Evolutionary conservation across 441 rosid species (phyloP).

Genomic region (Erodium moschatum): DNA sequence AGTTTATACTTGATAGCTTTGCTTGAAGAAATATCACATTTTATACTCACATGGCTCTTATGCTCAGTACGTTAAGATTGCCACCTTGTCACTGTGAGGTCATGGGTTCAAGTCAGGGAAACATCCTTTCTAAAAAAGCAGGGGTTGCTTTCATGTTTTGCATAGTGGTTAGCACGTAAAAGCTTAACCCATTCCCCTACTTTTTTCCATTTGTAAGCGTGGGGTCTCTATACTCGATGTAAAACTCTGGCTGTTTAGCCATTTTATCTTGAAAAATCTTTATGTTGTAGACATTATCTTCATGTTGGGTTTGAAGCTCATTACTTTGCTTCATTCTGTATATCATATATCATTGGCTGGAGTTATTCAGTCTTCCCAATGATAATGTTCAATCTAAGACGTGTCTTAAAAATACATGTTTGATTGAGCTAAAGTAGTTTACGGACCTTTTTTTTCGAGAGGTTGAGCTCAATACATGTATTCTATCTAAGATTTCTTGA

Average conservation of each 20-base stretch:
- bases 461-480: too few relatives aligned
- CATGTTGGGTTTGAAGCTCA: not conserved
- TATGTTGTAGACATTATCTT: not conserved
- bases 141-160: too few relatives aligned
- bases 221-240: not conserved
- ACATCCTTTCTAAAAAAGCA: too few relatives aligned
- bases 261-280: not conserved
- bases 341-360: too few relatives aligned
- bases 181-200: not conserved
- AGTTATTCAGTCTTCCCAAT: too few relatives aligned
- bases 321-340: not conserved
- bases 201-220: not conserved
- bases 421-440: too few relatives aligned
- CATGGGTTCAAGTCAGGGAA: too few relatives aligned
- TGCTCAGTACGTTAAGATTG: too few relatives aligned
- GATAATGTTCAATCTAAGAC: too few relatives aligned
- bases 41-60: not conserved
- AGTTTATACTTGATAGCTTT: not conserved
- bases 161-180: not conserved
- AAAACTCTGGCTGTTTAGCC: not conserved
- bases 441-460: too few relatives aligned
- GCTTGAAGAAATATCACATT: not conserved
- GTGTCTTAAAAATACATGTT: too few relatives aligned
- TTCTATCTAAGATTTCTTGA: constrained; percentile 8
- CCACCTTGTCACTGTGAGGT: too few relatives aligned